A percentile compares a stretch with the other conserved stretches of the same genome.
These are phyloP conservation scores for Cocos nucifera DNA, from an alignment of 176 grass and related monocot genomes.

Conservation along the genomic window DNA sequence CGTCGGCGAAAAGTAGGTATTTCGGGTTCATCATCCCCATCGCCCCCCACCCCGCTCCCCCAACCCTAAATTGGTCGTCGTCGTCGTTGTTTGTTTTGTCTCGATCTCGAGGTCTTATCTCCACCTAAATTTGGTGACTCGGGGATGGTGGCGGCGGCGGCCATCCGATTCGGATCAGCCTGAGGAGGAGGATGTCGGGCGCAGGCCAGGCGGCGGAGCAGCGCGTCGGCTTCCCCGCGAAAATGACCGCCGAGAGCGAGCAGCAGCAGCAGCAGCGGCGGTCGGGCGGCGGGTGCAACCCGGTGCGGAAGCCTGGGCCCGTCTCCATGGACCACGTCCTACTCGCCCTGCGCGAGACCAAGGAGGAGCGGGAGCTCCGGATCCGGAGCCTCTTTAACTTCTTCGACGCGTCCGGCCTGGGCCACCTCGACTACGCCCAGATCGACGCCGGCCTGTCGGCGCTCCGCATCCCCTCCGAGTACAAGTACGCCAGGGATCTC, in stretches of 20 bases:
- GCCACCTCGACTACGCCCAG: conserved; percentile 58
- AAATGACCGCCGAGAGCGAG: neutral
- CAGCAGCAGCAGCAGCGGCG: neutral
- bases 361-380: conserved; percentile 61
- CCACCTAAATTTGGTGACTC: no score
- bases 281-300: conserved; percentile 26
- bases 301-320: conserved; percentile 46
- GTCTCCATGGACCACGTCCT: conserved; percentile 68
- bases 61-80: no score
- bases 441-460: conserved; percentile 54
- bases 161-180: no score
- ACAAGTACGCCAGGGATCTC: conserved; percentile 77
- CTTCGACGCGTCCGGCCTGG: conserved; percentile 51
- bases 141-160: no score
- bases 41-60: no score
- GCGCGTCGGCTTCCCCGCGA: no score
- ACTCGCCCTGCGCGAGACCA: conserved; percentile 62
- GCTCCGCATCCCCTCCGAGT: conserved; percentile 42
- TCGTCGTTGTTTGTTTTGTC: no score
- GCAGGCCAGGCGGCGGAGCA: no score
- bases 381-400: conserved; percentile 66
- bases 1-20: no score
- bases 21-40: no score
- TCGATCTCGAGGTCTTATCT: no score
- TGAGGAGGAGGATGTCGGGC: no score